phyloP scores from a whole-genome alignment of 805 yeast species.

The Komagataella kurtzmanii region DNA sequence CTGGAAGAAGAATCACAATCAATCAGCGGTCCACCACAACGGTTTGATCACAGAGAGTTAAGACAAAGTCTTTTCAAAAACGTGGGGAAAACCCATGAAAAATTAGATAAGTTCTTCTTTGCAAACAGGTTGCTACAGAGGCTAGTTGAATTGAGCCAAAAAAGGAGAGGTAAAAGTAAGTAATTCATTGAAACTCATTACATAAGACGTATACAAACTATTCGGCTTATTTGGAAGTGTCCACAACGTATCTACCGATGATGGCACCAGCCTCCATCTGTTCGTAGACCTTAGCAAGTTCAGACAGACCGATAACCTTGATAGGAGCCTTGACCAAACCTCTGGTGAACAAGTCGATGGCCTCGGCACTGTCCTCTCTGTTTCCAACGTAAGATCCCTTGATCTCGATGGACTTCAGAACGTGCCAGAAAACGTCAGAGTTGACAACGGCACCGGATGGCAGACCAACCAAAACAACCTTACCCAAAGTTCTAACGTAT shows the following conservation, averaged over 20 bases:
- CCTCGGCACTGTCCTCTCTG: conserved; percentile 48
- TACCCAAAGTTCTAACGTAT: conserved; percentile 38
- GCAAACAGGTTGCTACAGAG: neutral
- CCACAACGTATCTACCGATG: conserved; percentile 53
- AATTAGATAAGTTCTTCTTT: neutral
- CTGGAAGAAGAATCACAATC: neutral
- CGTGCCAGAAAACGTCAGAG: conserved; percentile 39
- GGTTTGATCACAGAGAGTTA: neutral
- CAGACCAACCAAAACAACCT: conserved; percentile 47
- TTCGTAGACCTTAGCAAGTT: conserved; percentile 32
- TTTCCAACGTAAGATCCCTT: conserved; percentile 49
- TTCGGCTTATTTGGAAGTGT: conserved; percentile 26
- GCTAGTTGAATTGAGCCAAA: neutral
- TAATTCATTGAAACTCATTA: neutral
- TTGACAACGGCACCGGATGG: conserved; percentile 46
- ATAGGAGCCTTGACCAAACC: conserved; percentile 41
- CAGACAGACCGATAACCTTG: conserved; percentile 39
- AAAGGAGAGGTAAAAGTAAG: neutral
- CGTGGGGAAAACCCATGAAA: neutral
- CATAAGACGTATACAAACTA: neutral
- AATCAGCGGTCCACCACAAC: neutral
- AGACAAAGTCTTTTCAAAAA: neutral
- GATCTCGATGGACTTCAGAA: conserved; percentile 39
- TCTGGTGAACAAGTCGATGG: conserved; percentile 37
- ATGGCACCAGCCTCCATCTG: conserved; percentile 51